phyloP scores from a whole-genome alignment of 352 stramenopile species.

The Bremia lactucae region DNA sequence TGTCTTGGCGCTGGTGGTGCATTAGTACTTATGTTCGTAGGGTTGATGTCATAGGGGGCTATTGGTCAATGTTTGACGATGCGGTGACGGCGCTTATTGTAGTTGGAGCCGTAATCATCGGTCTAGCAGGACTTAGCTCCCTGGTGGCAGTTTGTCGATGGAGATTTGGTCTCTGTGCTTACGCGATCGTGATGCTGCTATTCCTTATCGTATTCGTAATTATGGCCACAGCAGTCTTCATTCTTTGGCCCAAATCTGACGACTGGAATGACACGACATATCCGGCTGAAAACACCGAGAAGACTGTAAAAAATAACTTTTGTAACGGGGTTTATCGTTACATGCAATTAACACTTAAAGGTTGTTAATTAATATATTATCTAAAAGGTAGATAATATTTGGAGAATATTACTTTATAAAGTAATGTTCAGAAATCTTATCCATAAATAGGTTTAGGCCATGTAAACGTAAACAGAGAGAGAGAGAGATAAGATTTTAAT shows the following conservation, averaged over 20 bases:
- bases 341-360: no score
- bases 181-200: slow-evolving; percentile 41
- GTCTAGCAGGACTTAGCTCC: slow-evolving; percentile 40
- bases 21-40: slow-evolving; percentile 41
- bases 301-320: slow-evolving; percentile 41
- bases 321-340: slow-evolving; percentile 68
- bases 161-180: slow-evolving; percentile 43
- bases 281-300: slow-evolving; percentile 36
- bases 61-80: slow-evolving; percentile 35
- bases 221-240: slow-evolving; percentile 36
- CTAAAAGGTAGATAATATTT: no score
- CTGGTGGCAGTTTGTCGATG: slow-evolving; percentile 44
- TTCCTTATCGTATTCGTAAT: slow-evolving; percentile 40
- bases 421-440: no score
- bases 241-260: slow-evolving; percentile 27
- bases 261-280: slow-evolving; percentile 39
- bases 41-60: slow-evolving; percentile 40
- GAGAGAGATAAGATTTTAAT: no score
- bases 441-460: no score
- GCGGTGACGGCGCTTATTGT: slow-evolving; percentile 40
- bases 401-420: no score
- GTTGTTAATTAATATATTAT: no score
- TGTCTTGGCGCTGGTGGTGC: slow-evolving; percentile 39
- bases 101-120: slow-evolving; percentile 43
- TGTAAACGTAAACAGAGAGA: no score